Evolutionary conservation across 441 rosid genomes (phyloP), one percentile per base, ranked within the genome.

Genomic region (Bruguiera hainesii): DNA sequence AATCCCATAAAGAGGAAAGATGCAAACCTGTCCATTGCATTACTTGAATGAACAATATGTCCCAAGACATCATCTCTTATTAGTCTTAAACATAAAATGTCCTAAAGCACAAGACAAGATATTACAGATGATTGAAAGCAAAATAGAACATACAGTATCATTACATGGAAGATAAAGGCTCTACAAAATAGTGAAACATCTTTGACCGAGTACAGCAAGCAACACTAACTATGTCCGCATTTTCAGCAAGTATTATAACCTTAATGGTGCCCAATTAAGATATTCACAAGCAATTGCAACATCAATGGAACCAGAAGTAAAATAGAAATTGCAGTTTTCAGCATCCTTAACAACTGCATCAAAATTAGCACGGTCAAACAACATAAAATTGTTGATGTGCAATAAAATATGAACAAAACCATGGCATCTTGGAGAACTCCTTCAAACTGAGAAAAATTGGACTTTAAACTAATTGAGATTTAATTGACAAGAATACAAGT

Each of bases 401-500:
- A 73, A 39, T 13, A 18, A 33, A 13, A 59, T 26, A 55, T 19
- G 20, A 9, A n/a, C 15, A 51, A 63, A 55, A 60, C 25, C 33
- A 69, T 33, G 3, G 42, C 48, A 55, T n/a, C 58, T 55, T 55
- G 58, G 64, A 69, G 23, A 49, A 65, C 64, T 57, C 51, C 67
- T 69, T 58, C 60, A 56, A 64, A 49, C 15, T 33, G 60, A 50
- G 64, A 80, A 70, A 57, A 71, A 58, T 61, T 50, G 66, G 62
- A 73, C 68, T 58, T 39, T 57, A 68, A 64, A 68, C 25, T 49
- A 50, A 62, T 59, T 71, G 50, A 56, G 60, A 71, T 56, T 46
- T 56, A 77, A 72, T 72, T 75, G 60, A 79, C 39, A 71, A 56
- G 20, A 74, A 19, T 67, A 74, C 80, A 85, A 63, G 18, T 60